Evolutionary conservation across 768 basidiomycete genomes (phyloP).

Genomic region (Trametes coccinea): DNA sequence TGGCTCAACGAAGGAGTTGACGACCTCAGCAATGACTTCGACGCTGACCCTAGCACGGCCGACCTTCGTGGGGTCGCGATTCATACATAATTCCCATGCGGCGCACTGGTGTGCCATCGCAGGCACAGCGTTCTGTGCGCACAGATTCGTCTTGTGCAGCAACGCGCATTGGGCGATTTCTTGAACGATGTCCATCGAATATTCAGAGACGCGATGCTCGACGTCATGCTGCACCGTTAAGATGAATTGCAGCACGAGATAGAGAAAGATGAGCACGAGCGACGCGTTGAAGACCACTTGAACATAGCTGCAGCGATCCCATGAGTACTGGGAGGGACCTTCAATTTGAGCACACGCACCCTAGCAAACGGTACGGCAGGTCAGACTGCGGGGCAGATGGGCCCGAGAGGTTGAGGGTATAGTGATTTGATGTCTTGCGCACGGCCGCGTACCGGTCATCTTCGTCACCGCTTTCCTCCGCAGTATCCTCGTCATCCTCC

Average conservation of each 20-base stretch:
- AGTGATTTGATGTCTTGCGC: slow-evolving; percentile 72
- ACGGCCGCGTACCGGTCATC: slow-evolving; percentile 44
- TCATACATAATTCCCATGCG: slow-evolving; percentile 94
- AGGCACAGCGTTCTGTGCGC: slow-evolving; percentile 73
- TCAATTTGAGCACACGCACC: slow-evolving; percentile 47
- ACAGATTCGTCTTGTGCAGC: slow-evolving; percentile 81
- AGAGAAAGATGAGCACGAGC: slow-evolving; percentile 79
- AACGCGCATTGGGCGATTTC: slow-evolving; percentile 88
- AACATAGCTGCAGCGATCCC: slow-evolving; percentile 59
- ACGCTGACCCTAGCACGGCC: slow-evolving; percentile 90
- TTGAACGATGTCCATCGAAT: slow-evolving; percentile 90
- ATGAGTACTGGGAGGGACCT: background rate
- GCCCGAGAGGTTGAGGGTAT: slow-evolving; percentile 79
- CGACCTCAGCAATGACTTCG: slow-evolving; percentile 93
- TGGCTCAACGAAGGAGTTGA: slow-evolving; percentile 95
- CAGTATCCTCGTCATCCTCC: slow-evolving; percentile 32
- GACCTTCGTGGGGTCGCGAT: slow-evolving; percentile 86
- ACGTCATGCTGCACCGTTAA: slow-evolving; percentile 90
- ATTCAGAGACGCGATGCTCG: slow-evolving; percentile 80
- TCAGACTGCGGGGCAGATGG: slow-evolving; percentile 58
- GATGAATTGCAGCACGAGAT: slow-evolving; percentile 83
- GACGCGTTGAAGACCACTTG: slow-evolving; percentile 94
- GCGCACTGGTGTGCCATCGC: slow-evolving; percentile 86
- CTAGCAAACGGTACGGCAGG: slow-evolving; percentile 79
- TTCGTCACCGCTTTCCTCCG: slow-evolving; percentile 48